Evolutionary conservation across 1,139 yeast species (phyloP), one percentile per base, ranked within the genome.

Genomic region (Candida smagusa): DNA sequence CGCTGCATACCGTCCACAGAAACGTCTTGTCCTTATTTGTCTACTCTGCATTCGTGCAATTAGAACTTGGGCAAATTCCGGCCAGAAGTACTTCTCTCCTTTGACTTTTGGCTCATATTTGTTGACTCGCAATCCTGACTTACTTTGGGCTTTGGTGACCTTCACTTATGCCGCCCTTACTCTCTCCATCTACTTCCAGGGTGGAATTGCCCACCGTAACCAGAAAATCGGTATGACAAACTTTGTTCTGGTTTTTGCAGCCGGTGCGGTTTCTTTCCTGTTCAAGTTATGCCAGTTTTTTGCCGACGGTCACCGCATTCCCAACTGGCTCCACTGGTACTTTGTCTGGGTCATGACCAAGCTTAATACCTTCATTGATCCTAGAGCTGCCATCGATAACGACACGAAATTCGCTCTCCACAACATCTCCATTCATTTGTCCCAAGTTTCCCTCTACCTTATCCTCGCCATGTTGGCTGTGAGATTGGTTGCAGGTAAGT

Each of bases 51-150:
- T 84, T 5, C 72, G 97, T 43, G 11, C 82, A 0, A 57, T 89
- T n/a, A 72, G 92, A 41, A 82, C 88, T 1, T 92, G 96, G 95
- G 85, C 85, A 51, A 84, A 84, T 47, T 80, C 92, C 36, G 99
- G 99, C 0, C 97, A 90, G 53, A 92, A 92, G 49, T 81, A 50
- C 43, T 51, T 72, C 48, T 72, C 64, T 8, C 46, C 79, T 11
- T 60, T 72, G 26, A 68, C 73, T 2, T 56, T 74, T 22, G 72
- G 75, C 2, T 63, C 71, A 9, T 77, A 74, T 28, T 56, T 83
- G n/a, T 53, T 71, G 1, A 47, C 54, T 1, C 27, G 33, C 1
- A 45, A 65, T 33, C 50, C 64, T 8, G 37, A 45, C 1, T 16
- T 71, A 2, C 63, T 78, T 31, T 82, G 94, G 89, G 29, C 46